A percentile compares a stretch with the other conserved stretches of the same genome.
phyloP scores from a whole-genome alignment of 495 filamentous ascomycete species.

The Talaromyces liani region DNA sequence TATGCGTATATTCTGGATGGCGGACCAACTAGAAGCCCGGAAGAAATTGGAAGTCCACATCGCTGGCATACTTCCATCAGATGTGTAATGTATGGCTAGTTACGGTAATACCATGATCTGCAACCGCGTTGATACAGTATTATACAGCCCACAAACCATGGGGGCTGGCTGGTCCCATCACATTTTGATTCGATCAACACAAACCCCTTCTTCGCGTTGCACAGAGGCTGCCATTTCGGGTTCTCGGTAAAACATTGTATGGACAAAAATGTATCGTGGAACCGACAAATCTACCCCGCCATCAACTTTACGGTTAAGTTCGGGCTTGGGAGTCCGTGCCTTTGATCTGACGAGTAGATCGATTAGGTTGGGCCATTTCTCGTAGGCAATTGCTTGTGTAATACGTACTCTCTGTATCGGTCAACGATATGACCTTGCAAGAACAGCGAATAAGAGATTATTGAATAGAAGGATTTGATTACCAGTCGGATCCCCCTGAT shows the following conservation, averaged over 20 bases:
- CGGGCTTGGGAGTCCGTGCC: neutral
- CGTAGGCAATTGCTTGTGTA: neutral
- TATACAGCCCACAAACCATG: neutral
- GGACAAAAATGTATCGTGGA: neutral
- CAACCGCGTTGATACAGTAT: neutral
- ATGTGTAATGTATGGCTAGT: neutral
- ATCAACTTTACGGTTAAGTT: neutral
- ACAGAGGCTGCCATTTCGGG: neutral
- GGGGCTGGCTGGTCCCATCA: neutral
- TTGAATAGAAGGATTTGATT: neutral
- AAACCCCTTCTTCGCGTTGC: neutral
- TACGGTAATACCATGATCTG: neutral
- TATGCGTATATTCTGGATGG: neutral
- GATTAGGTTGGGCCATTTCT: neutral
- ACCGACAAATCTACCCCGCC: neutral
- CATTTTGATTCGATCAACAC: neutral
- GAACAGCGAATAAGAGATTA: neutral
- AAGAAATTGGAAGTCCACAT: neutral
- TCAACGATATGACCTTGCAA: neutral
- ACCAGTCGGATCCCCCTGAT: neutral
- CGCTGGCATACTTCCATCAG: neutral
- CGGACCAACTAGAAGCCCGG: neutral
- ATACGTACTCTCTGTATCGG: neutral
- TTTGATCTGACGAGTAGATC: neutral
- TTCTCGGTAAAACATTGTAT: neutral